Conservation (phyloP, 2,329 filamentous ascomycete genomes). For the Microdochium paspali region DNA sequence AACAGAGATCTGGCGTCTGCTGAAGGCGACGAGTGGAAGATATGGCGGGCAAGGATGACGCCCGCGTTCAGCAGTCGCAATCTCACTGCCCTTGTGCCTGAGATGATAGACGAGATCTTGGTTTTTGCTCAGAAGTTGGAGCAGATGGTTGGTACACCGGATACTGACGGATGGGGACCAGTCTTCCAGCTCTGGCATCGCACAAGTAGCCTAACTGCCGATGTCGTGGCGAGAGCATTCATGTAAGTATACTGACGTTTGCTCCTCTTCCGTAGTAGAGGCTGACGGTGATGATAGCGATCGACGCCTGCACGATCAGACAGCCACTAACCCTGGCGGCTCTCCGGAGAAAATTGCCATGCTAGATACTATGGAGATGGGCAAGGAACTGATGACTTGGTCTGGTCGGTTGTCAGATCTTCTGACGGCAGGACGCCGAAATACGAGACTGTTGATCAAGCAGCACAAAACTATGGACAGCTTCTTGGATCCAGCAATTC, state of each 20-base stretch:
- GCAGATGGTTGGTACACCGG: constrained; percentile 1
- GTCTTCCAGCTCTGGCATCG: constrained; percentile 13
- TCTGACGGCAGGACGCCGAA: constrained; percentile 5
- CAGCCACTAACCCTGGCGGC: constrained; percentile 4
- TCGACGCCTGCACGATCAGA: constrained; percentile 12
- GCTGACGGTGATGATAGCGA: constrained; percentile 5
- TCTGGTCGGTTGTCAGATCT: constrained; percentile 8
- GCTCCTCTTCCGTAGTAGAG: no score
- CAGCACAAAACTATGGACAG: constrained; percentile 5
- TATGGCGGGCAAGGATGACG: constrained; percentile 12
- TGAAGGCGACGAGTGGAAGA: constrained; percentile 23
- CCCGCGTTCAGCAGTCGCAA: constrained; percentile 11
- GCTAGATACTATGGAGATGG: constrained; percentile 9
- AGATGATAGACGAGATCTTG: constrained; percentile 9
- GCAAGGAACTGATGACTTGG: constrained; percentile 10
- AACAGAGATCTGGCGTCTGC: constrained; percentile 34
- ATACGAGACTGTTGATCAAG: constrained; percentile 9
- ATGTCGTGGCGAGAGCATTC: constrained; percentile 9
- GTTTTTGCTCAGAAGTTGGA: constrained; percentile 9
- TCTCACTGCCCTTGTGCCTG: constrained; percentile 9
- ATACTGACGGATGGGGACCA: constrained; percentile 1
- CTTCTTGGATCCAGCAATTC: constrained; percentile 13
- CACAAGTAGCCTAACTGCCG: constrained; percentile 13
- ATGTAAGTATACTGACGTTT: no score
- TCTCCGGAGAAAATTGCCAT: constrained; percentile 8